Evolutionary conservation across 2,329 filamentous ascomycete genomes (phyloP).

Genomic region (Fusarium decemcellulare): DNA sequence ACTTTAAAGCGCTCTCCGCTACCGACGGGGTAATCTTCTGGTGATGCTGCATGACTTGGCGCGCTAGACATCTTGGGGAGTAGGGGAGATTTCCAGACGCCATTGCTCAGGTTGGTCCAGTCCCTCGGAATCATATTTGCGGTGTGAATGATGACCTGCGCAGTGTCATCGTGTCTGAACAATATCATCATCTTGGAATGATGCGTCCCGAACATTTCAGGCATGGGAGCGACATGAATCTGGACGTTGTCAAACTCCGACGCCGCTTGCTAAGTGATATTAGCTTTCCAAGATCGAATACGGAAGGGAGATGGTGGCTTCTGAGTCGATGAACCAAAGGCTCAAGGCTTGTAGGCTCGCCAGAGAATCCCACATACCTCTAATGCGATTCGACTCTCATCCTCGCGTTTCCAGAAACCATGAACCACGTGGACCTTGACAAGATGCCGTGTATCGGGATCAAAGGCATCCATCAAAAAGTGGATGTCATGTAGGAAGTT

Average conservation of each 20-base stretch:
- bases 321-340: background rate
- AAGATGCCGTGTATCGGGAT: slow-evolving; percentile 62
- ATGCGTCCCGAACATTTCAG: slow-evolving; percentile 89
- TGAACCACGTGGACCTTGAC: slow-evolving; percentile 71
- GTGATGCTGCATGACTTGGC: background rate
- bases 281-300: slow-evolving; percentile 1
- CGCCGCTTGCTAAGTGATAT: slow-evolving; percentile 68
- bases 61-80: slow-evolving; percentile 65
- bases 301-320: background rate
- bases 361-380: slow-evolving; percentile 61
- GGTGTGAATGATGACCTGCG: slow-evolving; percentile 87
- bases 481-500: slow-evolving; percentile 75
- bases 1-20: slow-evolving; percentile 80
- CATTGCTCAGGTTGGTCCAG: slow-evolving; percentile 91
- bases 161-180: slow-evolving; percentile 81
- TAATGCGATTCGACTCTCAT: slow-evolving; percentile 68
- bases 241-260: slow-evolving; percentile 75
- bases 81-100: slow-evolving; percentile 81
- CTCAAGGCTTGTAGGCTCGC: background rate
- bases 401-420: slow-evolving; percentile 78
- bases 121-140: slow-evolving; percentile 92
- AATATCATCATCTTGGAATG: slow-evolving; percentile 91
- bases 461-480: slow-evolving; percentile 69
- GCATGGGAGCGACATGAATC: slow-evolving; percentile 82
- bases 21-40: slow-evolving; percentile 55